Evolutionary conservation across 2,329 filamentous ascomycete species (phyloP).

Genomic region (Scorias spongiosa): DNA sequence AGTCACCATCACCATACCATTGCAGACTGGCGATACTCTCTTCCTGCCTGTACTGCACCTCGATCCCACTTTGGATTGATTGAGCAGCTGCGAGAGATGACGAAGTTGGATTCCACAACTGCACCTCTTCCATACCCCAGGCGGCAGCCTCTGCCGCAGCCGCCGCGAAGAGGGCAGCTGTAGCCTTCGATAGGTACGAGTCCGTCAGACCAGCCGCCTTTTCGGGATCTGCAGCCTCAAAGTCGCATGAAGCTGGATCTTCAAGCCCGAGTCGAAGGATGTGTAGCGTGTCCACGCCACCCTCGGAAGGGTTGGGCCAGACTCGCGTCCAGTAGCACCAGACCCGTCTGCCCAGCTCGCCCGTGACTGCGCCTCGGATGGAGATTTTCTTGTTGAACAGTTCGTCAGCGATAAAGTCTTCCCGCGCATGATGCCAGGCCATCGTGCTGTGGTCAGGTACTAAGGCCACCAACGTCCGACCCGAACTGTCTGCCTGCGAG

Average conservation of each 20-base stretch:
- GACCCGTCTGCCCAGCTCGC: conserved; percentile 38
- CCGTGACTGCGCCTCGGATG: conserved; percentile 57
- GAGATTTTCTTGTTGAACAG: conserved; percentile 43
- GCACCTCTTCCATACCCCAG: conserved; percentile 56
- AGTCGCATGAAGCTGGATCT: conserved; percentile 21
- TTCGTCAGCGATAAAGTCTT: conserved; percentile 58
- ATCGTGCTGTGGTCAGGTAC: conserved; percentile 53
- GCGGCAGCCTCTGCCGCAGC: conserved; percentile 55
- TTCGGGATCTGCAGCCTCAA: conserved; percentile 10
- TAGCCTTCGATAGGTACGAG: conserved; percentile 27
- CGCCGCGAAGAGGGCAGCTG: conserved; percentile 48
- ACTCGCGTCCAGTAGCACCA: conserved; percentile 62
- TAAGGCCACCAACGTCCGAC: conserved; percentile 46
- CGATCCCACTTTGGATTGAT: conserved; percentile 31
- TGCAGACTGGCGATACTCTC: conserved; percentile 57
- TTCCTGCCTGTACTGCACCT: conserved; percentile 42
- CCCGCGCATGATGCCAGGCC: conserved; percentile 64
- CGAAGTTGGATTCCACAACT: conserved; percentile 70
- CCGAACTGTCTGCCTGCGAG: conserved; percentile 11
- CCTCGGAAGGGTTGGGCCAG: conserved; percentile 42
- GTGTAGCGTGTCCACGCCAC: conserved; percentile 50
- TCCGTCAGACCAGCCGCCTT: conserved; percentile 6
- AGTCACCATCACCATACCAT: conserved; percentile 46
- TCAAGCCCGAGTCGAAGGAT: conserved; percentile 56
- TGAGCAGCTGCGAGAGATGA: conserved; percentile 27